These are phyloP conservation scores for Gossypium rotundifolium DNA, from an alignment of 345 rosid genomes.

Conservation along the genomic window DNA sequence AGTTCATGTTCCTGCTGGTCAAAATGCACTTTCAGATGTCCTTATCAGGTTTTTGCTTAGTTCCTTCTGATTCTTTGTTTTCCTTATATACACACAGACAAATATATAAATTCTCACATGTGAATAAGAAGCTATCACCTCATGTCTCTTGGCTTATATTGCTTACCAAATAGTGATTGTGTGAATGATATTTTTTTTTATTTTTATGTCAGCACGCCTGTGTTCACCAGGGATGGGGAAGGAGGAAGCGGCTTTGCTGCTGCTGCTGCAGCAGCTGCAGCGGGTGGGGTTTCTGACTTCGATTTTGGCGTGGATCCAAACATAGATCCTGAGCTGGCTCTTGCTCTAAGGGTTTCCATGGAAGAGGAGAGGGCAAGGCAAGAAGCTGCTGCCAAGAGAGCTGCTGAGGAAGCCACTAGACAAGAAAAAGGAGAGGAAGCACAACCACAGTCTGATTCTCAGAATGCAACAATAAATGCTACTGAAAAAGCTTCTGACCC, in stretches of 20 bases:
- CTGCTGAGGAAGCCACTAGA: conserved; percentile 55
- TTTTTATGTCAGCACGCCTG: conserved; percentile 49
- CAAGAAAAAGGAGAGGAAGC: conserved; percentile 48
- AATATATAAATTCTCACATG: neutral
- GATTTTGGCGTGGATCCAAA: conserved; percentile 88
- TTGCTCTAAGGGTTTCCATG: conserved; percentile 80
- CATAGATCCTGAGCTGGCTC: conserved; percentile 83
- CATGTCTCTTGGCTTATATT: neutral
- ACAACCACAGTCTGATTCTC: conserved; percentile 36
- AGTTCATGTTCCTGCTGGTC: conserved; percentile 79
- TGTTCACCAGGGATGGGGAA: conserved; percentile 65
- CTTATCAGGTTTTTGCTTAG: conserved; percentile 49
- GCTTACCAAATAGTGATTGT: neutral
- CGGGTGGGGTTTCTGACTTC: conserved; percentile 41
- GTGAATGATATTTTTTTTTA: conserved; percentile 1
- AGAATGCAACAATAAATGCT: conserved; percentile 34
- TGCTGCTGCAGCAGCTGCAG: conserved; percentile 51
- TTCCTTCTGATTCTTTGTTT: neutral
- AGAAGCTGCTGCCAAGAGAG: conserved; percentile 82
- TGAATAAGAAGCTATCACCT: neutral
- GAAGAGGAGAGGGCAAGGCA: conserved; percentile 90
- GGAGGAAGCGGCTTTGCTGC: conserved; percentile 71
- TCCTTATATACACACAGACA: neutral
- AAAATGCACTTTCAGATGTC: conserved; percentile 84
- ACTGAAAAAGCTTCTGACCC: conserved; percentile 39